Evolutionary conservation across 169 alveolate genomes (phyloP).

Genomic region (Plasmodium blacklocki): DNA sequence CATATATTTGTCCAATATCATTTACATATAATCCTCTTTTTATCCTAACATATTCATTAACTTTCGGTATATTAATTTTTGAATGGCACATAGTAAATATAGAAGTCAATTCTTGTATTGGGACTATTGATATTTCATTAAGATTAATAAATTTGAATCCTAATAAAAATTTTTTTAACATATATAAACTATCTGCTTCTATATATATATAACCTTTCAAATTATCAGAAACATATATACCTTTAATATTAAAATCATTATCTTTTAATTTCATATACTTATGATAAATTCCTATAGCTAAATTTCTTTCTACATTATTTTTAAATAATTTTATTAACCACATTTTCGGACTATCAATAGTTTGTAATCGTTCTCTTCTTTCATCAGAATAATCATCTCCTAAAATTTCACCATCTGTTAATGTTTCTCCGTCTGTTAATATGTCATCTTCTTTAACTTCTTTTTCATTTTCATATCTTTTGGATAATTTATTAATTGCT

Average conservation of each 20-base stretch:
- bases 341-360: slow-evolving; percentile 87
- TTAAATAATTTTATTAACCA: slow-evolving; percentile 87
- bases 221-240: slow-evolving; percentile 88
- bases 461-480: slow-evolving; percentile 86
- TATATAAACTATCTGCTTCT: slow-evolving; percentile 88
- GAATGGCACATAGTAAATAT: slow-evolving; percentile 87
- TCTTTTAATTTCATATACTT: slow-evolving; percentile 85
- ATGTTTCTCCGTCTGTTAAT: slow-evolving; percentile 78
- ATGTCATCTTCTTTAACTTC: slow-evolving; percentile 83
- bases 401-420: slow-evolving; percentile 78
- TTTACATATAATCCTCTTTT: slow-evolving; percentile 87
- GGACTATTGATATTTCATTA: slow-evolving; percentile 85
- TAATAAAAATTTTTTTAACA: slow-evolving; percentile 84
- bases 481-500: slow-evolving; percentile 88
- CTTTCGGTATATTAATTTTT: slow-evolving; percentile 82
- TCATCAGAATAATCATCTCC: slow-evolving; percentile 62
- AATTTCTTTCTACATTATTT: slow-evolving; percentile 80
- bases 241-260: slow-evolving; percentile 84
- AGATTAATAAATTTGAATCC: slow-evolving; percentile 86
- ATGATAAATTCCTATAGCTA: slow-evolving; percentile 86
- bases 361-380: slow-evolving; percentile 34
- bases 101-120: slow-evolving; percentile 88
- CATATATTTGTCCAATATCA: slow-evolving; percentile 89
- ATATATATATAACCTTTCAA: slow-evolving; percentile 86
- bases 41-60: slow-evolving; percentile 89